Evolutionary conservation across 1,284 basidiomycete species (phyloP).

Genomic region (Rhodotorula sp.): DNA sequence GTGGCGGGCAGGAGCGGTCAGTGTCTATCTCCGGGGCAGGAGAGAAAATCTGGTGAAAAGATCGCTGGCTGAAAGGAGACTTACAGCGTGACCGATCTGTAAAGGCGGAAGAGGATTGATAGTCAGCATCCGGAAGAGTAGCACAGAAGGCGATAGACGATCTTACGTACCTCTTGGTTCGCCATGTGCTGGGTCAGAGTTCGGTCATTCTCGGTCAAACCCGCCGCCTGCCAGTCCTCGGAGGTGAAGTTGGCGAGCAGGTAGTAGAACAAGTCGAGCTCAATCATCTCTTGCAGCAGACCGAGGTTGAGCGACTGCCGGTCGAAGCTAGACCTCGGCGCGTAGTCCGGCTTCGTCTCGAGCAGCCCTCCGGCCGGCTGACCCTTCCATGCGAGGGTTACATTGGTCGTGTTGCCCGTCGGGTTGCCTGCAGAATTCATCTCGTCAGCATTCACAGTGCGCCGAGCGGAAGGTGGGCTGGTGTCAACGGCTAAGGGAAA

Average conservation of each 20-base stretch:
- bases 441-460: too few relatives aligned
- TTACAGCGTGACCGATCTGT: constrained; percentile 55
- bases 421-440: constrained; percentile 1
- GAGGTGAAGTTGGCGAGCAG: constrained; percentile 57
- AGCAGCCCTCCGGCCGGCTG: constrained; percentile 31
- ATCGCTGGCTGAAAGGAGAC: neutral
- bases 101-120: too few relatives aligned
- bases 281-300: constrained; percentile 36
- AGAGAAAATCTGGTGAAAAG: too few relatives aligned
- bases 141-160: too few relatives aligned
- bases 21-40: too few relatives aligned
- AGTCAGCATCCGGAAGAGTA: too few relatives aligned
- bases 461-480: too few relatives aligned
- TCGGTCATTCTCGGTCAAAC: constrained; percentile 58
- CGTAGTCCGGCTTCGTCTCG: constrained; percentile 17
- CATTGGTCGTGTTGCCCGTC: constrained; percentile 32
- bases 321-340: constrained; percentile 55
- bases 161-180: constrained; percentile 54
- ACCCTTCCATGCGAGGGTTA: constrained; percentile 17
- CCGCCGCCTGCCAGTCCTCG: constrained; percentile 48
- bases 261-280: constrained; percentile 57
- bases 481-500: too few relatives aligned
- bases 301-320: constrained; percentile 53
- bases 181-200: constrained; percentile 60
- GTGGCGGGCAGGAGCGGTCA: neutral